Evolutionary conservation across 305 asterid genomes (phyloP), one percentile per base, ranked within the genome.

Genomic region (Plantago rigida): DNA sequence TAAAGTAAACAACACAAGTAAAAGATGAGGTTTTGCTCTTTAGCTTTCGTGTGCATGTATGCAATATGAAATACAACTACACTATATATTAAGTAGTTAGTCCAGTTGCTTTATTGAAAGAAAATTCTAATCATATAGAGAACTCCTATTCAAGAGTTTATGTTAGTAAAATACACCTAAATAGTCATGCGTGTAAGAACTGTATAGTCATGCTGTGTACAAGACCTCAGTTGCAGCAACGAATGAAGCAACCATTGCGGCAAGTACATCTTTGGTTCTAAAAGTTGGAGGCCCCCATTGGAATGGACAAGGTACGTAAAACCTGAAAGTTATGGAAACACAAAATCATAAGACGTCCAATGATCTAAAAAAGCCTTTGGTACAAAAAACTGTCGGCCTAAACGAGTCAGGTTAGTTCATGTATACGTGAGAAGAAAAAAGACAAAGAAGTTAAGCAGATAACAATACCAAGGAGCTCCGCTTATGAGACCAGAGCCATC

Each of bases 241-340:
- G 4, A 82, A 60, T 15, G 87, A 69, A 62, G 89, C 89, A 4
- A 79, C 22, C 54, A 75, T 62, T 58, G 76, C 64, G 29, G 83
- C 74, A 57, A 86, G 64, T 15, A 76, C 74, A 39, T 79, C 84
- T 56, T 78, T 79, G 9, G 74, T 66, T 17, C 70, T 68, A 65
- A 86, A 82, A 54, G 78, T 75, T 9, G 95, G 92, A 70, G 80
- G 70, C 13, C 89, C 95, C 87, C 84, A 82, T 66, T 77, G 86
- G 59, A 82, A 80, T 47, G 91, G 92, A 63, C 41, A 77, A 5
- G 95, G 87, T 15, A 77, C 4, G 48, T 72, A 71, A 3, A 79
- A 13, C 87, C 84, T 81, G 78, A 67, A 72, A 12, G 47, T 34
- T 39, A 51, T 17, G 54, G 46, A 46, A 26, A 34, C 31, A 36